Evolutionary conservation across 148 eudicot species (phyloP).

Genomic region (Dianthus caryophyllus): DNA sequence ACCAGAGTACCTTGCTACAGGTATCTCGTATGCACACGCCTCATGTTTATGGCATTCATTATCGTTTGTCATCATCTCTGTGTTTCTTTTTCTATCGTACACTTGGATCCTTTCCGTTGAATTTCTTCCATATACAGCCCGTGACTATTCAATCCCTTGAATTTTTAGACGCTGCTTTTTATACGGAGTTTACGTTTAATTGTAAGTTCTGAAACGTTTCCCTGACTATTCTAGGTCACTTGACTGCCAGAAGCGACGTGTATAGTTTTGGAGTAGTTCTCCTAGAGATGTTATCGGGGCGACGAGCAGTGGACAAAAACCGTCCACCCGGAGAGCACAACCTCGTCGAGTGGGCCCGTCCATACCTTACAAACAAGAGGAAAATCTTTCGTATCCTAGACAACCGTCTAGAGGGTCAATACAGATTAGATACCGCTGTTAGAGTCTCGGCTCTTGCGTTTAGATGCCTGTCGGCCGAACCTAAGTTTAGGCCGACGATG

Average conservation of each 20-base stretch:
- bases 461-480: slow-evolving; percentile 58
- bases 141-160: too few relatives aligned
- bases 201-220: background rate
- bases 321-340: slow-evolving; percentile 81
- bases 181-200: too few relatives aligned
- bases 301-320: slow-evolving; percentile 82
- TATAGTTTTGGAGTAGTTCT: slow-evolving; percentile 91
- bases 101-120: slow-evolving; percentile 19
- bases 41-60: slow-evolving; percentile 10
- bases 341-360: slow-evolving; percentile 88
- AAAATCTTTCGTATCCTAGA: slow-evolving; percentile 65
- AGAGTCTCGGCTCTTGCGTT: slow-evolving; percentile 58
- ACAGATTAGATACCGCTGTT: slow-evolving; percentile 58
- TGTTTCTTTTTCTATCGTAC: slow-evolving; percentile 16
- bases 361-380: slow-evolving; percentile 65
- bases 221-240: slow-evolving; percentile 49
- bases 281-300: slow-evolving; percentile 73
- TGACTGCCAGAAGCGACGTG: slow-evolving; percentile 78
- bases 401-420: slow-evolving; percentile 81
- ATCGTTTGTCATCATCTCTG: slow-evolving; percentile 3
- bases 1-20: slow-evolving; percentile 94
- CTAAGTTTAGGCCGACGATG: slow-evolving; percentile 78
- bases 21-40: slow-evolving; percentile 36
- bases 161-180: too few relatives aligned
- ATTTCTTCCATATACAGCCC: slow-evolving; percentile 12